These are phyloP conservation scores for Fagopyrum esculentum DNA, from an alignment of 148 eudicot genomes.

Conservation along the genomic window DNA sequence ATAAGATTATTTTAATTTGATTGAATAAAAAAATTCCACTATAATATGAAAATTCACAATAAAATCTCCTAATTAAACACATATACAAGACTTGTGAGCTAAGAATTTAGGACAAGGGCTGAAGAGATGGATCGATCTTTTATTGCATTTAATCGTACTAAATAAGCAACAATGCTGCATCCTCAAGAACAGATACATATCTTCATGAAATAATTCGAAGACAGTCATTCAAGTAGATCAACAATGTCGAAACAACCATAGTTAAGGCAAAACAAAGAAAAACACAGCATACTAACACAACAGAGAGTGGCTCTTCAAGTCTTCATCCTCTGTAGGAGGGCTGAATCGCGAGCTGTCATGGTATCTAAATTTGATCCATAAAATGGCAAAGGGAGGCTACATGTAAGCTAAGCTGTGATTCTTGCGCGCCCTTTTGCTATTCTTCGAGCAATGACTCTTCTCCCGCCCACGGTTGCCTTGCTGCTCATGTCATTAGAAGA, in stretches of 20 bases:
- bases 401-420: constrained; percentile 53
- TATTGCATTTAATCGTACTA: background rate
- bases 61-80: too few relatives aligned
- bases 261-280: background rate
- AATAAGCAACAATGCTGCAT: background rate
- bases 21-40: too few relatives aligned
- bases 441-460: constrained; percentile 84
- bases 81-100: too few relatives aligned
- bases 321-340: background rate
- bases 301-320: background rate
- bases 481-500: constrained; percentile 35
- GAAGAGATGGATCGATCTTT: background rate
- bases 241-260: background rate
- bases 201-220: background rate
- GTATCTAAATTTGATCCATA: background rate
- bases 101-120: too few relatives aligned
- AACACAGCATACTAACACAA: background rate
- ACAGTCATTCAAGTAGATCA: background rate
- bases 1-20: too few relatives aligned
- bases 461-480: constrained; percentile 87
- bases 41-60: too few relatives aligned
- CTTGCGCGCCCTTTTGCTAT: constrained; percentile 87
- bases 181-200: background rate
- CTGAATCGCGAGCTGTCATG: background rate
- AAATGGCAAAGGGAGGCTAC: constrained; percentile 12